Percentiles rank a stretch among this genome's conserved stretches.
phyloP scores from a whole-genome alignment of 306 rosid species.

The Elaeagnus macrophylla region DNA sequence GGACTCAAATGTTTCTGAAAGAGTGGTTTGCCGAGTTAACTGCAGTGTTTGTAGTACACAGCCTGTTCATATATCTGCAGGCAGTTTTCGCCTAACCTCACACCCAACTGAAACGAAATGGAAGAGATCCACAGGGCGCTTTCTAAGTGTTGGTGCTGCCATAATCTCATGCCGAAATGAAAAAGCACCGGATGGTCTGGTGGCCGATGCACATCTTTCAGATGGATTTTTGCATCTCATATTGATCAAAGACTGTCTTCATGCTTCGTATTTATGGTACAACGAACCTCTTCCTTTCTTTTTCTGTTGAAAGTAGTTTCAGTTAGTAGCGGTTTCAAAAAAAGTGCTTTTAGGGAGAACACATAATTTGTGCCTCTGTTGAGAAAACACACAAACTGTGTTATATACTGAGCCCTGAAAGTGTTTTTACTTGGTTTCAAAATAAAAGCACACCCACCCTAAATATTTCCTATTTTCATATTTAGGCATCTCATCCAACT shows the following conservation, averaged over 20 bases:
- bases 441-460: no score
- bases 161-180: constrained; percentile 79
- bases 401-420: no score
- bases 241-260: constrained; percentile 76
- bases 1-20: constrained; percentile 33
- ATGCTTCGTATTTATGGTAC: constrained; percentile 74
- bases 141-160: constrained; percentile 87
- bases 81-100: constrained; percentile 23
- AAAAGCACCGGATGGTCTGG: constrained; percentile 91
- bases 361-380: no score
- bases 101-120: constrained; percentile 46
- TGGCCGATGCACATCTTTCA: constrained; percentile 92
- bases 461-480: neutral
- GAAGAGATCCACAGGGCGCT: constrained; percentile 69
- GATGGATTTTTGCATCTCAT: constrained; percentile 91
- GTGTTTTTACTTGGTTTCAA: no score
- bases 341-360: no score
- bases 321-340: no score
- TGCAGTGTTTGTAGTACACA: constrained; percentile 56
- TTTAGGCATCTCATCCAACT: constrained; percentile 87
- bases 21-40: constrained; percentile 55
- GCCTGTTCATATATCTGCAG: constrained; percentile 22
- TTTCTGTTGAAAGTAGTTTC: neutral
- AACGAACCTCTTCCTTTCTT: neutral
- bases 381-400: no score